Conservation (phyloP, 2,329 filamentous ascomycete genomes). For the Leptographium wingfieldii region DNA sequence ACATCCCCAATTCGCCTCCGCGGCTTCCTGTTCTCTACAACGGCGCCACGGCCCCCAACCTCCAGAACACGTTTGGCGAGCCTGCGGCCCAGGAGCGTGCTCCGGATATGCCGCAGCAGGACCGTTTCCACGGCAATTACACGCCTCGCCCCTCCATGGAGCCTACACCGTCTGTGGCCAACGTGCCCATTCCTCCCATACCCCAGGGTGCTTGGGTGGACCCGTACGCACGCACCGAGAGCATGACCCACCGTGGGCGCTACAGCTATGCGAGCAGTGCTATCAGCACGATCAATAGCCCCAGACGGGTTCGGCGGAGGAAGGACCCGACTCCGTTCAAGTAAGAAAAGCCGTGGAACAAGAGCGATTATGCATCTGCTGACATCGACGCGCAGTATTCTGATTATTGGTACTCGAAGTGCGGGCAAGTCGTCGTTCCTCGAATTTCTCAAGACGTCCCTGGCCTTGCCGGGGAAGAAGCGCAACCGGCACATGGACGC, state of each 20-base stretch:
- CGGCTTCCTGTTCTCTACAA: slow-evolving; percentile 41
- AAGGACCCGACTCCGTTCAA: slow-evolving; percentile 98
- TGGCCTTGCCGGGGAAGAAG: slow-evolving; percentile 74
- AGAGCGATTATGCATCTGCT: slow-evolving; percentile 1
- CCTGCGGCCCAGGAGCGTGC: slow-evolving; percentile 34
- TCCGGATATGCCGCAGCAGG: not conserved
- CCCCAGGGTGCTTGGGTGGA: slow-evolving; percentile 53
- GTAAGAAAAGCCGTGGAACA: slow-evolving; percentile 43
- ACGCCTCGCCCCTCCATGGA: slow-evolving; percentile 41
- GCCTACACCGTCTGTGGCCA: slow-evolving; percentile 28
- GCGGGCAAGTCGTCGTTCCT: slow-evolving; percentile 95
- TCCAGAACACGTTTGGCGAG: slow-evolving; percentile 35
- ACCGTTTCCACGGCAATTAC: slow-evolving; percentile 12
- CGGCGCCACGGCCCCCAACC: slow-evolving; percentile 30
- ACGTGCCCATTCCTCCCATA: slow-evolving; percentile 42
- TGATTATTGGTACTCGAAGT: slow-evolving; percentile 77
- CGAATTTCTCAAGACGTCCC: slow-evolving; percentile 79
- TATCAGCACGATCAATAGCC: slow-evolving; percentile 84
- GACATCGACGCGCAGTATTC: slow-evolving; percentile 45
- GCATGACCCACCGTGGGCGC: slow-evolving; percentile 91
- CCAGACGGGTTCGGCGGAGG: slow-evolving; percentile 78
- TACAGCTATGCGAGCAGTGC: slow-evolving; percentile 94
- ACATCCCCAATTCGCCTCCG: slow-evolving; percentile 32
- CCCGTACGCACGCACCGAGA: slow-evolving; percentile 73
- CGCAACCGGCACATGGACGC: slow-evolving; percentile 42